A percentile compares a stretch with the other conserved stretches of the same genome.
These are phyloP conservation scores for Sordariomycetes sp. DNA, from an alignment of 2,329 filamentous ascomycete genomes.

Conservation along the genomic window DNA sequence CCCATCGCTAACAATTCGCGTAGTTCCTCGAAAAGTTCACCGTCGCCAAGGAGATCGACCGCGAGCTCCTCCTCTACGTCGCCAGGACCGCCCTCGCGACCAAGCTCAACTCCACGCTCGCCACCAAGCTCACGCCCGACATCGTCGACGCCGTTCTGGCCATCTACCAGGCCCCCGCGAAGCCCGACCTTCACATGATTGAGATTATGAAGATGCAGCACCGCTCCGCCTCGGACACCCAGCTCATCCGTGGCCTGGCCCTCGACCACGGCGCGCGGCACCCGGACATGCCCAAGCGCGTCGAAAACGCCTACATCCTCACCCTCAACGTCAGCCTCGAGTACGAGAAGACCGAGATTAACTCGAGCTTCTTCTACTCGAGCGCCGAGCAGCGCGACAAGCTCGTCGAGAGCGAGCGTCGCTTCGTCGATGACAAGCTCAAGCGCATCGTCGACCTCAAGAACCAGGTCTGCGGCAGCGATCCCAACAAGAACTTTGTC, in stretches of 20 bases:
- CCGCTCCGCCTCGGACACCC: conserved; percentile 87
- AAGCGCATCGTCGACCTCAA: conserved; percentile 97
- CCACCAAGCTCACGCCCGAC: conserved; percentile 80
- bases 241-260: conserved; percentile 84
- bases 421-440: conserved; percentile 91
- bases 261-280: conserved; percentile 93
- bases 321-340: conserved; percentile 94
- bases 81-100: conserved; percentile 90
- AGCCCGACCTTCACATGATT: conserved; percentile 97
- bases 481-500: conserved; percentile 90
- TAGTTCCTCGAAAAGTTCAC: conserved; percentile 94
- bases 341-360: conserved; percentile 98
- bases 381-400: conserved; percentile 95
- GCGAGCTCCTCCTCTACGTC: conserved; percentile 85
- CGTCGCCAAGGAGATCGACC: conserved; percentile 73
- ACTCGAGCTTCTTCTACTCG: conserved; percentile 97
- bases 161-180: conserved; percentile 78
- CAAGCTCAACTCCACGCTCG: conserved; percentile 82
- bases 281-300: conserved; percentile 93
- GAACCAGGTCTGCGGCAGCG: conserved; percentile 90
- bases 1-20: not conserved
- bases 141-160: conserved; percentile 94
- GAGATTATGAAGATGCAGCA: conserved; percentile 99
- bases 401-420: conserved; percentile 90
- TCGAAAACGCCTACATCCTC: conserved; percentile 91